Evolutionary conservation across 805 yeast genomes (phyloP), one percentile per base, ranked within the genome.

Genomic region (Wickerhamiella occidentalis): DNA sequence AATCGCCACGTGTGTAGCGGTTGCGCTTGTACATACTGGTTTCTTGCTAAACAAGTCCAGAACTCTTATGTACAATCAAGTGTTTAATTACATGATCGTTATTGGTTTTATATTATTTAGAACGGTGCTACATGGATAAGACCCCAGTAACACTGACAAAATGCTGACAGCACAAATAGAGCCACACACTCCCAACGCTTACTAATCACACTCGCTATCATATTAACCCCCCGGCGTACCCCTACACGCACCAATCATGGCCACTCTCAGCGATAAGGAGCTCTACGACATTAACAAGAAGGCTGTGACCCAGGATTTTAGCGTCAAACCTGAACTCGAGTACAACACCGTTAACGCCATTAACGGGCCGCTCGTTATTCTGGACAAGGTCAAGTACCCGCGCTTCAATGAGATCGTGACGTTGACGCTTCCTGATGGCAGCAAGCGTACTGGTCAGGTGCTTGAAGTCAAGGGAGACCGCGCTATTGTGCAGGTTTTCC

Each of bases 311-410:
- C 82, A 86, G 64, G 94, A 94, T 58, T 87, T 87, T 73, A 80
- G 84, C 55, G 80, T 88, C 63, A 82, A 85, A 65, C 97, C 97
- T 53, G 80, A 95, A 70, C 65, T 84, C 60, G 83, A 81, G 61
- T 92, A 92, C 71, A 92, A 92, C 73, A 92, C 98, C 26, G 98
- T 92, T 54, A 90, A 90, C 49, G 97, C 97, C 68, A 94, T 92
- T 62, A 92, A 94, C 68, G 99, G 99, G 55, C 99, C 99, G 4
- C 77, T 92, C 66, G 98, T 92, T 54, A 88, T 84, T 58, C 70
- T 84, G 58, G 90, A 84, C 64, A 81, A 84, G 55, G 92, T 84
- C 61, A 84, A 83, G 67, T 82, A 79, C 66, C 94, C 94, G 52
- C 81, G 94, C 63, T 92, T 77, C 72, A 87, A 90, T 63, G 99